Conservation (phyloP, 164 flowering plant genomes). For the Vitis rotundifolia region DNA sequence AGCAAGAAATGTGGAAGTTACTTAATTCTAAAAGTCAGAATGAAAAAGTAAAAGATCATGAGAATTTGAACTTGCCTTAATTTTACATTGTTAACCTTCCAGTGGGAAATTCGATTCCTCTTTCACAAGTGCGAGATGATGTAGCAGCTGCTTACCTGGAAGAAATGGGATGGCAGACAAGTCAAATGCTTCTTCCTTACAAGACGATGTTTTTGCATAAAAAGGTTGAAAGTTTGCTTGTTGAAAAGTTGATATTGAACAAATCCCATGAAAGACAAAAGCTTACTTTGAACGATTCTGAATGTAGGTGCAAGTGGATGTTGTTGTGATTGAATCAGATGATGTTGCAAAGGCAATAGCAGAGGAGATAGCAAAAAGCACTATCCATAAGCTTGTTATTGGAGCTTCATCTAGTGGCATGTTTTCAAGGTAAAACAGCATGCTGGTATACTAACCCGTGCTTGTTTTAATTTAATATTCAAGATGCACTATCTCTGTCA, state of each 20-base stretch:
- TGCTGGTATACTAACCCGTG: background rate
- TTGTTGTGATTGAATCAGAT: constrained; percentile 64
- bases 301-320: constrained; percentile 65
- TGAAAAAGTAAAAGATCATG: background rate
- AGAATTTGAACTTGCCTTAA: background rate
- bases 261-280: background rate
- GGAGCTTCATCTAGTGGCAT: constrained; percentile 65
- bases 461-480: too few species aligned
- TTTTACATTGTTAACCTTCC: constrained; percentile 12
- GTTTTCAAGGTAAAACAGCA: constrained; percentile 55
- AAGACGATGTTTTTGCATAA: constrained; percentile 47
- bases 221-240: constrained; percentile 41
- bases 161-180: constrained; percentile 64
- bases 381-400: constrained; percentile 60
- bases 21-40: background rate
- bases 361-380: constrained; percentile 39
- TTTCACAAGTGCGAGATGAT: constrained; percentile 75
- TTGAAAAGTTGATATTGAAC: background rate
- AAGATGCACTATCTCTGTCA: too few species aligned
- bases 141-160: constrained; percentile 60
- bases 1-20: background rate
- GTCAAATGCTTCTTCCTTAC: constrained; percentile 62
- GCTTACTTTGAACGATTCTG: constrained; percentile 9
- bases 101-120: constrained; percentile 78
- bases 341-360: constrained; percentile 68